Evolutionary conservation across 768 basidiomycete genomes (phyloP), one percentile per base, ranked within the genome.

Genomic region (Glaciozyma antarctica): DNA sequence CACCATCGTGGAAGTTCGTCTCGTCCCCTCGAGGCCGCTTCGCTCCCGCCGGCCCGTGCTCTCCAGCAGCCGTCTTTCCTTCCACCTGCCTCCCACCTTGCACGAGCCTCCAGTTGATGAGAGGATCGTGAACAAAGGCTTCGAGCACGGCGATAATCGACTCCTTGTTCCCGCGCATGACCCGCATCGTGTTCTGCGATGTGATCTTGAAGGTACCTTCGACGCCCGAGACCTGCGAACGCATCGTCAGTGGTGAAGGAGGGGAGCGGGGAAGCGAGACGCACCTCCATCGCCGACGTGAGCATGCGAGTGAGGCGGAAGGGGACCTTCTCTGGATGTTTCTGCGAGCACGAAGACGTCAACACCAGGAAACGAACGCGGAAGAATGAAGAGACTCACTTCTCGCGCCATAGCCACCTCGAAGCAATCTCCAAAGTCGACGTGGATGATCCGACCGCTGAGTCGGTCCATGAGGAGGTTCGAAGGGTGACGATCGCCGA

Each of bases 71-170:
- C 0, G 32, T 53, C 45, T 41, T 64, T 43, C 38, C 63, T 44
- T 28, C 69, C 60, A 70, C 69, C 30, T 70, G 69, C 1, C 69
- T 38, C 0, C 63, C 67, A 9, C 65, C 67, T 47, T 69, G 70
- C 2, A 68, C 68, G 17, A 74, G 60, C 61, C 72, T 61, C 73
- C 73, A 99, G 73, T 91, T 94, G 80, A 98, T 93, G 63, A 99
- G 79, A 17, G 95, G 95, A 74, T 99, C 95, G 73, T 98, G 97
- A 13, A 98, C 93, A 75, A 99, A 98, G 10, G 95, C 94, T 76
- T 99, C 95, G 34, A 99, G 81, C 24, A 99, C 94, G 8, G 95
- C 95, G 89, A 98, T 91, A 65, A 99, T 80, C n/a, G 92, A 95
- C 76, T 99, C 95, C 78, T 92, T 92, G 79, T 99, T 98, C 64